Percentiles rank a stretch among this genome's conserved stretches.
Evolutionary conservation across 208 protist genomes (phyloP).

Genomic region (Acanthamoeba castellanii): DNA sequence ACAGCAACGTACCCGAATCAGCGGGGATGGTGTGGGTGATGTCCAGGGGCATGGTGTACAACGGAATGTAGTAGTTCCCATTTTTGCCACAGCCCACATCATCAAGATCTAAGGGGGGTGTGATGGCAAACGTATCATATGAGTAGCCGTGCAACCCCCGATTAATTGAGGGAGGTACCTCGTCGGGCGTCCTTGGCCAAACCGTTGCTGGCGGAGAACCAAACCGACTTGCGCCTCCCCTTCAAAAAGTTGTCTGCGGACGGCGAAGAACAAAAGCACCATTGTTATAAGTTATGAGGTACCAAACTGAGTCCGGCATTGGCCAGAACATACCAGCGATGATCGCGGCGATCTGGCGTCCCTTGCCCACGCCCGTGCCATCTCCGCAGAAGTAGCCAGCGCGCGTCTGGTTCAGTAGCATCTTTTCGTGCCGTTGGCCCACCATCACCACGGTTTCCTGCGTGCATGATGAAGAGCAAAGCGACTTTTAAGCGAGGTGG

Average conservation of each 20-base stretch:
- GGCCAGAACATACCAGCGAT: background rate
- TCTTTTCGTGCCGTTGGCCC: conserved; percentile 68
- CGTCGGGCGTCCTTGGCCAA: conserved; percentile 33
- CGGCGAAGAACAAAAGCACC: too few species aligned
- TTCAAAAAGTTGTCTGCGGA: conserved; percentile 58
- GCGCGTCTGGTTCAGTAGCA: conserved; percentile 55
- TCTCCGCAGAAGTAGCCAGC: conserved; percentile 84
- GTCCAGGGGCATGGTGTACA: conserved; percentile 10
- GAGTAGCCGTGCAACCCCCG: background rate
- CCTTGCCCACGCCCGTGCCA: conserved; percentile 82
- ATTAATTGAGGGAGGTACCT: background rate
- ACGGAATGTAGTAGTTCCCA: background rate
- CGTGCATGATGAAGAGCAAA: background rate
- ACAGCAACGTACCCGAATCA: background rate
- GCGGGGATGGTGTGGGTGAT: background rate
- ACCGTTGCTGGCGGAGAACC: conserved; percentile 72
- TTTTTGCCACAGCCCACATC: conserved; percentile 52
- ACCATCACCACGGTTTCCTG: conserved; percentile 54
- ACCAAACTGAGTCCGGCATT: too few species aligned
- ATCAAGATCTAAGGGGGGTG: background rate
- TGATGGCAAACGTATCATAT: background rate
- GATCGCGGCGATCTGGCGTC: conserved; percentile 78
- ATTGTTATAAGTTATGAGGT: too few species aligned
- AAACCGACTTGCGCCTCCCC: conserved; percentile 71
- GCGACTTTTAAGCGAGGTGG: background rate